A percentile compares a stretch with the other conserved stretches of the same genome.
Conservation (phyloP, 2,329 filamentous ascomycete species). For the Seiridium cupressi region DNA sequence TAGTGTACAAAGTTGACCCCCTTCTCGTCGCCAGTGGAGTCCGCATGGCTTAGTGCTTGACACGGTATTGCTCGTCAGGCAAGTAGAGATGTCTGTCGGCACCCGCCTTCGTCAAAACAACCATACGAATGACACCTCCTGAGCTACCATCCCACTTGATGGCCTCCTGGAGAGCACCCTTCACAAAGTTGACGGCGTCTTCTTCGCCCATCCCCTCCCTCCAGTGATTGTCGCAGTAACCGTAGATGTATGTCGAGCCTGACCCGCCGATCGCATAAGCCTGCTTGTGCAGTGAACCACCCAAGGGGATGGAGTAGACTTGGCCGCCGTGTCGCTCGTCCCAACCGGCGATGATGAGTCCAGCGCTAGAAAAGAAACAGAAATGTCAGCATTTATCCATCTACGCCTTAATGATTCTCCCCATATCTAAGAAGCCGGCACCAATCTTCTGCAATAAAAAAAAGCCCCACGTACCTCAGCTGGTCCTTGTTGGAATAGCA, state of each 20-base stretch:
- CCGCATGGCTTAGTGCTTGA: conserved; percentile 54
- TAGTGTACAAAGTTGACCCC: conserved; percentile 8
- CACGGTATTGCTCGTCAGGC: conserved; percentile 85
- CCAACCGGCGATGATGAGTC: conserved; percentile 98
- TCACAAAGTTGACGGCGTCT: conserved; percentile 90
- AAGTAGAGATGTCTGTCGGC: conserved; percentile 93
- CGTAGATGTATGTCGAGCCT: conserved; percentile 98
- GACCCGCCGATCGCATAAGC: conserved; percentile 93
- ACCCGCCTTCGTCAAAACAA: conserved; percentile 86
- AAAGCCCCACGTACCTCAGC: conserved; percentile 64
- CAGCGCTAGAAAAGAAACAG: conserved; percentile 59
- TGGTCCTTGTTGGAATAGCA: conserved; percentile 97
- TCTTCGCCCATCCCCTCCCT: conserved; percentile 89
- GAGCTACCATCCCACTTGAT: conserved; percentile 99
- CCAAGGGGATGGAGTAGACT: conserved; percentile 95
- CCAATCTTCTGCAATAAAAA: neutral
- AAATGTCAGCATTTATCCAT: neutral
- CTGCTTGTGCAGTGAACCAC: conserved; percentile 97
- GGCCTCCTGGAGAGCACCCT: conserved; percentile 84
- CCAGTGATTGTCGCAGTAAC: conserved; percentile 97
- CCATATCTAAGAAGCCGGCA: neutral
- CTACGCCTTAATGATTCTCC: too few relatives aligned
- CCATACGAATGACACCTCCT: conserved; percentile 96
- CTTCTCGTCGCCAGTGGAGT: conserved; percentile 1
- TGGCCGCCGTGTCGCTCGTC: conserved; percentile 93